Conservation (phyloP, 768 basidiomycete species). For the Naganishia kalamii region DNA sequence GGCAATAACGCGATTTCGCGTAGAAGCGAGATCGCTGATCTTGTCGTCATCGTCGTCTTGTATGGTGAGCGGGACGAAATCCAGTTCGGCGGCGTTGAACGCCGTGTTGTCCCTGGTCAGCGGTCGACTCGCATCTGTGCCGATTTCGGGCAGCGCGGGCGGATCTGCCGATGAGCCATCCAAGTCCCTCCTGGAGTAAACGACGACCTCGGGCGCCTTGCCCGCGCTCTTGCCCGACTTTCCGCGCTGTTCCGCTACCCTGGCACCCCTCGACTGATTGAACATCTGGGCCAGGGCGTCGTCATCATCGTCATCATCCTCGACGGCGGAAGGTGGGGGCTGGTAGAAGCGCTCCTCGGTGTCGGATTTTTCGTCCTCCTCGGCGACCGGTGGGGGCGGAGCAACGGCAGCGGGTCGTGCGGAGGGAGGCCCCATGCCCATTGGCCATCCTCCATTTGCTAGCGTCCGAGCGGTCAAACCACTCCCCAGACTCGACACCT, state of each 20-base stretch:
- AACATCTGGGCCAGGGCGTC: background rate
- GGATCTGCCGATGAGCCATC: background rate
- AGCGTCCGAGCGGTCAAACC: no score
- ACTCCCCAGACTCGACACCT: no score
- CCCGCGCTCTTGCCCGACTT: background rate
- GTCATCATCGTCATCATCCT: background rate
- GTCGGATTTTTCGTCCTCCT: background rate
- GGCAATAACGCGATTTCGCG: no score
- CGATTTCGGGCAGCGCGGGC: background rate
- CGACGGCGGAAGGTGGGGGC: background rate
- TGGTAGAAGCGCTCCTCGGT: background rate
- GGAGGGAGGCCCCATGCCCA: no score
- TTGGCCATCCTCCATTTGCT: no score
- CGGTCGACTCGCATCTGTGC: background rate
- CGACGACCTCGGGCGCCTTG: background rate
- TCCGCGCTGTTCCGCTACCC: background rate
- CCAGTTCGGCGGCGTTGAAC: background rate
- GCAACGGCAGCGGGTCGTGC: background rate
- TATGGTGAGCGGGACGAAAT: background rate
- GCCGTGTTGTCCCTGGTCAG: constrained; percentile 6
- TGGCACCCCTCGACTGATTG: background rate
- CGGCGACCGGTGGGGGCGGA: background rate
- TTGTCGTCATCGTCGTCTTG: background rate
- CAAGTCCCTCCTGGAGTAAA: background rate
- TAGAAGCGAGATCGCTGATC: background rate